These are phyloP conservation scores for Rhododendron mucronatum DNA, from an alignment of 148 eudicot genomes.

Conservation along the genomic window DNA sequence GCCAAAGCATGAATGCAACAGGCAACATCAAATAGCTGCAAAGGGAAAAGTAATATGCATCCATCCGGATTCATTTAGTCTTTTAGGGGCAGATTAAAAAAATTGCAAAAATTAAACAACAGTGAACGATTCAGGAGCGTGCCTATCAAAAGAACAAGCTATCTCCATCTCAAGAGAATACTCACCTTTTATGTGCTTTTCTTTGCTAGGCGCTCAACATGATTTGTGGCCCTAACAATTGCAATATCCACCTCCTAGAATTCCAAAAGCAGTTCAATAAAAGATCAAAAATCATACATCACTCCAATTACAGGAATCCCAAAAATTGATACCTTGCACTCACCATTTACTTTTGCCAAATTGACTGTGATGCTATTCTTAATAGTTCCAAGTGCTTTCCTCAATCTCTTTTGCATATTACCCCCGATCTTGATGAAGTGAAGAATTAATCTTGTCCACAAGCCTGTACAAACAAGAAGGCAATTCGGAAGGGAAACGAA, in stretches of 20 bases:
- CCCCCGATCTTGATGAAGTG: slow-evolving; percentile 95
- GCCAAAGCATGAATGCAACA: slow-evolving; percentile 93
- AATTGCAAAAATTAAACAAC: neutral
- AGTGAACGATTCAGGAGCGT: neutral
- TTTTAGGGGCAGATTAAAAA: neutral
- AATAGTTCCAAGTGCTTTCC: slow-evolving; percentile 84
- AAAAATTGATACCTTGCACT: slow-evolving; percentile 56
- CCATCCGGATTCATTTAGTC: slow-evolving; percentile 12
- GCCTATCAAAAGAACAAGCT: neutral
- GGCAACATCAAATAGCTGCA: slow-evolving; percentile 90
- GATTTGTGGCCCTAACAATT: slow-evolving; percentile 89
- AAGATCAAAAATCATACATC: neutral
- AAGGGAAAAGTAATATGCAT: slow-evolving; percentile 7
- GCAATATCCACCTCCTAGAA: slow-evolving; percentile 77
- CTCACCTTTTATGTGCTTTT: slow-evolving; percentile 79
- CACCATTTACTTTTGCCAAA: slow-evolving; percentile 94
- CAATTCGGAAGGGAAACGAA: neutral
- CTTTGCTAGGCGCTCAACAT: slow-evolving; percentile 93
- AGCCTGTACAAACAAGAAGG: slow-evolving; percentile 53
- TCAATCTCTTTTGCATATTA: slow-evolving; percentile 60
- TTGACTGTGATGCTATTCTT: slow-evolving; percentile 85
- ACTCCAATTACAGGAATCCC: neutral
- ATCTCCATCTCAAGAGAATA: slow-evolving; percentile 7
- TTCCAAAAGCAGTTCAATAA: slow-evolving; percentile 10
- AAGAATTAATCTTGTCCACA: slow-evolving; percentile 74